Evolutionary conservation across 441 rosid genomes (phyloP).

Genomic region (California macrophylla): DNA sequence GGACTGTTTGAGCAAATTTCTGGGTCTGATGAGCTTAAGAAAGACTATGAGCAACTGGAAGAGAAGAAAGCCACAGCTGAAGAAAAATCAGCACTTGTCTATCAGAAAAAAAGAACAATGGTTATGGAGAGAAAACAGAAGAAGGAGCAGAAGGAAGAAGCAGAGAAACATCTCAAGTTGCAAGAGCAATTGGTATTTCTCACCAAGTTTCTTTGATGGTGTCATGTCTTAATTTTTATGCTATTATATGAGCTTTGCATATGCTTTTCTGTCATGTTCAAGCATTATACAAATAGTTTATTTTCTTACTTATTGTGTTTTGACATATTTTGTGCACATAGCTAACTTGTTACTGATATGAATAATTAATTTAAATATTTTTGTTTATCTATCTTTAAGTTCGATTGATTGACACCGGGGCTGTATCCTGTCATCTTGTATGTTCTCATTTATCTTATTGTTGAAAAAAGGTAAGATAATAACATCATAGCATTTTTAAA

Average conservation of each 20-base stretch:
- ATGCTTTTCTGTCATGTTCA: neutral
- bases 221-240: constrained; percentile 5
- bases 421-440: neutral
- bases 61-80: constrained; percentile 71
- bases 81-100: constrained; percentile 69
- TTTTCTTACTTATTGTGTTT: neutral
- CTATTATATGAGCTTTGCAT: neutral
- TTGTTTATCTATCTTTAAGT: neutral
- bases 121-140: constrained; percentile 87
- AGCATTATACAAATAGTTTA: neutral
- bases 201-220: constrained; percentile 10
- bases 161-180: constrained; percentile 80
- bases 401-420: neutral
- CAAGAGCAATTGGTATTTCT: constrained; percentile 76
- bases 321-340: neutral
- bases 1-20: constrained; percentile 88
- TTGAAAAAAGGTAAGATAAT: neutral
- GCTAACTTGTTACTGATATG: neutral
- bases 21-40: constrained; percentile 91
- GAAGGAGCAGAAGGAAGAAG: constrained; percentile 99
- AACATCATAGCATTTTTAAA: neutral
- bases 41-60: constrained; percentile 74
- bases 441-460: neutral
- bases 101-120: constrained; percentile 77
- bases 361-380: neutral